Conservation (phyloP, 768 basidiomycete species). For the Russula sp. region DNA sequence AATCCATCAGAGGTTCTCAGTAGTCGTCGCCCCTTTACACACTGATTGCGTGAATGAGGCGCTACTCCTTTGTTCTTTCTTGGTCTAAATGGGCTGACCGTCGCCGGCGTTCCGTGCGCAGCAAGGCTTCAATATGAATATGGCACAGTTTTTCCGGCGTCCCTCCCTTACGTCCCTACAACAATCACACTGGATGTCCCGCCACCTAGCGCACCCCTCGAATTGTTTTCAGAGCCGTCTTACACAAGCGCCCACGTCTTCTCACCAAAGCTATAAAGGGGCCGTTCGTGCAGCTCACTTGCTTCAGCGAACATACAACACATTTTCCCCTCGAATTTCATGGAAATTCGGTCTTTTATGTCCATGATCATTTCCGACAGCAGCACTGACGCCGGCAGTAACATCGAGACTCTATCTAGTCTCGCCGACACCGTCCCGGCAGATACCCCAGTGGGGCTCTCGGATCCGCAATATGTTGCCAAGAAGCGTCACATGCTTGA, state of each 20-base stretch:
- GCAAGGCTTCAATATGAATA: no score
- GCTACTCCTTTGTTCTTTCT: neutral
- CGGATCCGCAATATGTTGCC: conserved; percentile 38
- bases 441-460: conserved; percentile 43
- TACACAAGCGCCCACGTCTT: neutral
- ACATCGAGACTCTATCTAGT: neutral
- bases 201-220: neutral
- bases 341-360: neutral
- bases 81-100: neutral
- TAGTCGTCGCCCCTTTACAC: neutral
- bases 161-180: no score
- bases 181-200: neutral
- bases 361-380: neutral
- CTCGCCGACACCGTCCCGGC: neutral
- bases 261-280: neutral
- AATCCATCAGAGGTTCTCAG: neutral
- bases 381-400: neutral
- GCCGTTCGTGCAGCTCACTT: neutral
- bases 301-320: neutral
- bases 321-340: neutral
- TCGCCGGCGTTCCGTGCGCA: neutral
- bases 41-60: neutral
- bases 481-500: conserved; percentile 49
- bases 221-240: neutral
- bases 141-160: neutral